Base-by-base conservation (phyloP, 768 basidiomycete genomes). In the Termitomyces sp. region DNA sequence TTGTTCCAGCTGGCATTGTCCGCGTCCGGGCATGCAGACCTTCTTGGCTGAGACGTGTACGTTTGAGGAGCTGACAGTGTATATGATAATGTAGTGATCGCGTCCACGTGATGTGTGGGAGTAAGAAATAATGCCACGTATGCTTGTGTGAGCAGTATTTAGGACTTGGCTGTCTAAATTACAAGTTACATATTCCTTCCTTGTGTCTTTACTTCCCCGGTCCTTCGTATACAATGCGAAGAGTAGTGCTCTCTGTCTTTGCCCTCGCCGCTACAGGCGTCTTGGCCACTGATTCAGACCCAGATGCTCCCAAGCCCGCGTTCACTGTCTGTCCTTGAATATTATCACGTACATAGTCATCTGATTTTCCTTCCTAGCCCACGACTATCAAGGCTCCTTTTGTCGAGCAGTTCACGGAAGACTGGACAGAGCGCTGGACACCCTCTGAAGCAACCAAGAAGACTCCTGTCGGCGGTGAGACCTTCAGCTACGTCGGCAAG, bases 371-470 rank as follows among this genome's bases (percentile, higher is more conserved):
- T 42, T 33, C 1, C 61, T 54, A 96, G 94, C 75, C 85, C 52
- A 89, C 94, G 52, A 71, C 77, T 55, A 77, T 97, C 75, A 86
- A 87, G 67, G 94, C 89, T 6, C 87, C 92, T 43, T 98, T 98
- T 79, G 67, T 99, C 63, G 97, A 99, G 73, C 97, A 99, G 73
- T 99, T 98, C 81, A 90, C 87, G 18, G 85, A 87, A 50, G 88
- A 91, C 75, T 96, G 94, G 88, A 68, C 86, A 13, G 80, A 88
- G 61, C 90, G 95, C 57, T 99, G 97, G 96, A 94, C 92, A 52
- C 87, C 95, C 38, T 98, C 95, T 5, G 88, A 94, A 70, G 97
- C 97, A 8, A 98, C 94, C 64, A 98, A 98, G 83, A 94, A 96
- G 84, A 96, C 94, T 14, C 88, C 93, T 51, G 92, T 92, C 56